Evolutionary conservation across 2,329 filamentous ascomycete species (phyloP), one percentile per base, ranked within the genome.

Genomic region (Colletotrichum aenigma): DNA sequence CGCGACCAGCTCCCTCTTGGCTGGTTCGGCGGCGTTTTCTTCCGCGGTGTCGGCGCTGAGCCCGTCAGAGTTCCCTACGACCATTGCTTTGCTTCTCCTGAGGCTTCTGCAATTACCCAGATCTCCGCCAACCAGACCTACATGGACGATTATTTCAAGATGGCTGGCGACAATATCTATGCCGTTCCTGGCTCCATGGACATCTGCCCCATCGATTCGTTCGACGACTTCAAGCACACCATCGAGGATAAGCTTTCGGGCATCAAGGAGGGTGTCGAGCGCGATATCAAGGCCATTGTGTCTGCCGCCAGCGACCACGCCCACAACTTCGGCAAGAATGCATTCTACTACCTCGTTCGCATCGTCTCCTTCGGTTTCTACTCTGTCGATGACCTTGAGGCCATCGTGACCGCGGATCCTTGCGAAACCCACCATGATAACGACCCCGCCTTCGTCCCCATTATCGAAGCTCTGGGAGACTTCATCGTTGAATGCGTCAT

Each of bases 151-250:
- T 48, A 48, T 1, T 48, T 48, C 43, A 21, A 13, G 43, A 21
- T 0, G 18, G 43, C 43, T 0, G 43, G 43, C 0, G 43, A 21
- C 9, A 48, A 48, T 0, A 48, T 48, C 18, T 48, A 48, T 0
- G 18, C 43, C 0, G 43, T 48, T 0, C 43, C 43, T 1, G 43
- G n/a, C 10, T 48, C 43, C 4, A 0, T 48, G 0, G n/a, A n/a
- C 6, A 0, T 13, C 2, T 48, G 43, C 1, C 43, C 43, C 0
- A 48, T 48, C 43, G n/a, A 48, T 0, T 48, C 43, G 10, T 21
- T 48, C 43, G n/a, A n/a, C n/a, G 43, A 48, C 0, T 48, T 48
- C 43, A 48, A 21, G 10, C 18, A 21, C 43, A 21, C 2, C n/a
- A 21, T 48, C 1, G 43, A 48, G 43, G 0, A 48, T n/a, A 48